Evolutionary conservation across 2,329 filamentous ascomycete genomes (phyloP).

Genomic region (Hypomyces perniciosus): DNA sequence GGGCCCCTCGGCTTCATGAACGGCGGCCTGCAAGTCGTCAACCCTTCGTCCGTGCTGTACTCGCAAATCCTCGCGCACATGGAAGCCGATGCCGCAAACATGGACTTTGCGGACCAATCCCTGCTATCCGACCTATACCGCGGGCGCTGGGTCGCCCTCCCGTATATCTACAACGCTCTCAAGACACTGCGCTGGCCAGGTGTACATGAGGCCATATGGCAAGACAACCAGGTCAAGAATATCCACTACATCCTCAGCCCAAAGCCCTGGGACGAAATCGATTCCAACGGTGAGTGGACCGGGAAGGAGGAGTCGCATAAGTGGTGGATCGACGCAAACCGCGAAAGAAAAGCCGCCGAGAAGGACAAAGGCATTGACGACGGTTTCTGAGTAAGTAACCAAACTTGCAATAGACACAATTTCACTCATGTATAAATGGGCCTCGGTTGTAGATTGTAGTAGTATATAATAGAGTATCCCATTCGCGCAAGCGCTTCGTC

Average conservation of each 20-base stretch:
- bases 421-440: neutral
- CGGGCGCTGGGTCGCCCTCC: constrained; percentile 51
- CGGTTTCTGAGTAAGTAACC: constrained; percentile 11
- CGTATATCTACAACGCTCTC: constrained; percentile 57
- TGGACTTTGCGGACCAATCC: constrained; percentile 56
- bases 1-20: constrained; percentile 45
- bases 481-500: constrained; percentile 10
- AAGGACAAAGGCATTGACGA: constrained; percentile 30
- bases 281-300: constrained; percentile 36
- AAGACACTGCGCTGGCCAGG: constrained; percentile 51
- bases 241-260: constrained; percentile 56
- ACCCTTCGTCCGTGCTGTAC: constrained; percentile 44
- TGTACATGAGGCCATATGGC: constrained; percentile 52
- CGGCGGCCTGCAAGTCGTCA: constrained; percentile 45
- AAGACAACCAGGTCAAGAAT: constrained; percentile 53
- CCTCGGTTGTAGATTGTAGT: neutral
- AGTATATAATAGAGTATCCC: constrained; percentile 6
- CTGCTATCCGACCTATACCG: constrained; percentile 50
- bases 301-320: constrained; percentile 43
- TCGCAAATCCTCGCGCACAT: constrained; percentile 46
- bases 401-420: neutral
- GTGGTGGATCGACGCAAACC: constrained; percentile 52
- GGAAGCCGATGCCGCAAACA: constrained; percentile 38
- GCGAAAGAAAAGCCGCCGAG: constrained; percentile 38
- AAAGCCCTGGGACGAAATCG: constrained; percentile 55